Percentiles rank a stretch among this genome's conserved stretches.
These are phyloP conservation scores for Blechomonas ayalai DNA, from an alignment of 208 protist genomes.

Conservation along the genomic window DNA sequence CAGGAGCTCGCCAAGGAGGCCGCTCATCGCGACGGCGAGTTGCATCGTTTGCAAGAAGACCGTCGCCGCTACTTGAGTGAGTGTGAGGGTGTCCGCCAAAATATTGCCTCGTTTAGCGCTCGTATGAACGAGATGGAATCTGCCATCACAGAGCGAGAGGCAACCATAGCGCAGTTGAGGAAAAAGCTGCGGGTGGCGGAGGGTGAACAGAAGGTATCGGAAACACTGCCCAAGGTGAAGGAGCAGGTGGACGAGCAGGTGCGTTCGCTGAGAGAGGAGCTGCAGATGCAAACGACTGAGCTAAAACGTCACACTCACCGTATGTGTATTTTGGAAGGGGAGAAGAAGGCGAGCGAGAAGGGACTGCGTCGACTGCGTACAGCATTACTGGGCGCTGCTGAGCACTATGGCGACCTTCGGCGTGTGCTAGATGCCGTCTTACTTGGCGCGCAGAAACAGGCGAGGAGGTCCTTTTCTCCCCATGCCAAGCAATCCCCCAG, in stretches of 20 bases:
- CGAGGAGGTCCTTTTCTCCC: too few relatives aligned
- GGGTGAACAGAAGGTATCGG: conserved; percentile 5
- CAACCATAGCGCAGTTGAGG: conserved; percentile 6
- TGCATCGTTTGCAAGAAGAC: conserved; percentile 7
- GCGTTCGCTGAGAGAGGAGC: conserved; percentile 16
- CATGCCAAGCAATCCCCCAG: too few relatives aligned
- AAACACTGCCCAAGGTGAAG: conserved; percentile 6
- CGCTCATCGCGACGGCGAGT: not conserved
- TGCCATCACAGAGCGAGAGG: conserved; percentile 11
- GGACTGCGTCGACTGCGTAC: conserved; percentile 6
- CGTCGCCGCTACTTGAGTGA: too few relatives aligned
- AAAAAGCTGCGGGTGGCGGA: conserved; percentile 11
- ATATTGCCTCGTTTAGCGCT: conserved; percentile 4
- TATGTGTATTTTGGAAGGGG: conserved; percentile 28
- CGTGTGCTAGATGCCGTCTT: conserved; percentile 6
- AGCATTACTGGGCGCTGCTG: conserved; percentile 1
- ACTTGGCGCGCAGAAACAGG: not conserved
- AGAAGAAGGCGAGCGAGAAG: conserved; percentile 12
- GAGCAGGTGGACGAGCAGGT: conserved; percentile 15
- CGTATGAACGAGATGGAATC: conserved; percentile 19
- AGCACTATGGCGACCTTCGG: conserved; percentile 10
- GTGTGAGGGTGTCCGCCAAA: conserved; percentile 8
- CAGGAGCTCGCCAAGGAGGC: conserved; percentile 1
- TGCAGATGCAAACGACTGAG: conserved; percentile 58
- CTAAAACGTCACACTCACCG: conserved; percentile 45